Conservation (phyloP, 768 basidiomycete genomes). For the Hortiboletus flavorubellus region DNA sequence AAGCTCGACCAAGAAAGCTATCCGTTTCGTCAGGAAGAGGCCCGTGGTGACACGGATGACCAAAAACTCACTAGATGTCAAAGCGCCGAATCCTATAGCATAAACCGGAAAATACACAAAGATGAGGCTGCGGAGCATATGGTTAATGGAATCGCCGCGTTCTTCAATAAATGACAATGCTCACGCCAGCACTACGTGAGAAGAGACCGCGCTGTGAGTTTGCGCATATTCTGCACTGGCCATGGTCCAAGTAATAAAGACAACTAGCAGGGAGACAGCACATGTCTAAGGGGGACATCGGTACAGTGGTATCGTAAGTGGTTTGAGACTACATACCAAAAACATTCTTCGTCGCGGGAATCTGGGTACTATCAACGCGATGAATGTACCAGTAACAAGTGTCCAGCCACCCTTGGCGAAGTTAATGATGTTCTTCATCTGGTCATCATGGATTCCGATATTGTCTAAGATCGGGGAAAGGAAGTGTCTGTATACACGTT, state of each 20-base stretch:
- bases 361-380: slow-evolving; percentile 5
- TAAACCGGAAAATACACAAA: slow-evolving; percentile 18
- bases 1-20: slow-evolving; percentile 47
- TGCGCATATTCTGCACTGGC: slow-evolving; percentile 20
- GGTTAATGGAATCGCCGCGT: neutral
- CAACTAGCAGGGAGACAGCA: slow-evolving; percentile 14
- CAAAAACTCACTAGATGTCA: slow-evolving; percentile 8
- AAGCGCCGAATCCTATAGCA: slow-evolving; percentile 6
- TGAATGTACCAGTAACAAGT: slow-evolving; percentile 1
- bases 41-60: no score
- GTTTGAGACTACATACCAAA: no score
- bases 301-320: neutral
- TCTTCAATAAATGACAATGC: neutral
- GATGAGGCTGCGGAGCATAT: slow-evolving; percentile 8
- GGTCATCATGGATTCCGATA: slow-evolving; percentile 23
- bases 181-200: slow-evolving; percentile 11
- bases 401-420: slow-evolving; percentile 12
- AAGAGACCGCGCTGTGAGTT: slow-evolving; percentile 3
- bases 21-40: neutral
- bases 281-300: slow-evolving; percentile 3
- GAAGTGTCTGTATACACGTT: slow-evolving; percentile 4
- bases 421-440: slow-evolving; percentile 16
- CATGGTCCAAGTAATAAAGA: slow-evolving; percentile 15
- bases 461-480: slow-evolving; percentile 15
- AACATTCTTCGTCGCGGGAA: slow-evolving; percentile 14